A percentile compares a stretch with the other conserved stretches of the same genome.
phyloP scores from a whole-genome alignment of 352 stramenopile species.

The Halophytophthora polymorphica region DNA sequence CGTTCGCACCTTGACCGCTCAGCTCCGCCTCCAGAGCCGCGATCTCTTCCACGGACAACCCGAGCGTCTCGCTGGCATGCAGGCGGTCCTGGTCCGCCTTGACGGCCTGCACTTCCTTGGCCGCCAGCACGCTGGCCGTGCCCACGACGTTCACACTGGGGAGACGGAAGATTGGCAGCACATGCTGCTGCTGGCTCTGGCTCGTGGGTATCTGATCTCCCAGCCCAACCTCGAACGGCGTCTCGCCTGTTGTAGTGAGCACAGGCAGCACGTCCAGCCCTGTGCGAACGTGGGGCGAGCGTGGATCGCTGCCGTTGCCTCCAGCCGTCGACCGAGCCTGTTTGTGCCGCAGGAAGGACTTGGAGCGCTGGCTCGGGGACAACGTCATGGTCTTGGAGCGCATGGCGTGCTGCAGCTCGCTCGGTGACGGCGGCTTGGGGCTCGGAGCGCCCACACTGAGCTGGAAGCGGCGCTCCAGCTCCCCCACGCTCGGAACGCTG shows the following conservation, averaged over 20 bases:
- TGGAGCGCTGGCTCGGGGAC: conserved; percentile 39
- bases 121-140: conserved; percentile 32
- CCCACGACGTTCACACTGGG: conserved; percentile 50
- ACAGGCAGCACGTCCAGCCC: conserved; percentile 66
- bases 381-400: conserved; percentile 42
- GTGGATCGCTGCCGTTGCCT: conserved; percentile 4
- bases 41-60: conserved; percentile 66
- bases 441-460: conserved; percentile 23
- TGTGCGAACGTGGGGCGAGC: conserved; percentile 22
- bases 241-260: conserved; percentile 66
- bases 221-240: conserved; percentile 70
- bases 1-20: conserved; percentile 15
- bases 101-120: conserved; percentile 37
- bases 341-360: conserved; percentile 46
- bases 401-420: conserved; percentile 37
- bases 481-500: conserved; percentile 24
- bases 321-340: conserved; percentile 17
- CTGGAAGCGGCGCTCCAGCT: conserved; percentile 40
- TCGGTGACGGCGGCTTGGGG: conserved; percentile 6
- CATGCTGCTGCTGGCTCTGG: conserved; percentile 21
- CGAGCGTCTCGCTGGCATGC: conserved; percentile 60
- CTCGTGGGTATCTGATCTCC: conserved; percentile 14
- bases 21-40: conserved; percentile 57
- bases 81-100: conserved; percentile 55
- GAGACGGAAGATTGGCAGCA: conserved; percentile 71